These are phyloP conservation scores for Metschnikowia kofuensis DNA, from an alignment of 805 yeast genomes.

Conservation along the genomic window DNA sequence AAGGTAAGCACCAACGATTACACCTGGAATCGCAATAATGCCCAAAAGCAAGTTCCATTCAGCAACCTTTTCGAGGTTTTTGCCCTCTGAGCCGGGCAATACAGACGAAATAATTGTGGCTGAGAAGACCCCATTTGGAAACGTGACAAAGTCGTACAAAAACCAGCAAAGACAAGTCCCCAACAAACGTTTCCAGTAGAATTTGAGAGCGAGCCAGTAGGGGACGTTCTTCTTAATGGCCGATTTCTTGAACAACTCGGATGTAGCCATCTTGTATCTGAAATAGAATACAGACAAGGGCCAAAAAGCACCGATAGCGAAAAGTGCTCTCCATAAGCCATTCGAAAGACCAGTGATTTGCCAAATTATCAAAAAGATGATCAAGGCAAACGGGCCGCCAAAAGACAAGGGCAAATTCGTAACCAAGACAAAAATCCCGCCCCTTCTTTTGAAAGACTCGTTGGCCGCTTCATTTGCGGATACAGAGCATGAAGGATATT, in stretches of 20 bases:
- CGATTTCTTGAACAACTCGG: constrained; percentile 58
- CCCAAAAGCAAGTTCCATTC: constrained; percentile 74
- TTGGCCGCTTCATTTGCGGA: constrained; percentile 73
- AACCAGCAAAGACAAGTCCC: constrained; percentile 81
- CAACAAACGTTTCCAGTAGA: constrained; percentile 63
- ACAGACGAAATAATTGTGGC: constrained; percentile 57
- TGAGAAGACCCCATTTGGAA: constrained; percentile 74
- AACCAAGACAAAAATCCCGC: constrained; percentile 61
- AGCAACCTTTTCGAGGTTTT: constrained; percentile 53
- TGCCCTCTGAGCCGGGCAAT: constrained; percentile 29
- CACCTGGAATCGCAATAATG: constrained; percentile 69
- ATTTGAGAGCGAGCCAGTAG: constrained; percentile 57
- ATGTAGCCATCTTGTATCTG: constrained; percentile 66
- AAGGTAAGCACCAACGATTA: constrained; percentile 62
- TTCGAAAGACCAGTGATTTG: constrained; percentile 47
- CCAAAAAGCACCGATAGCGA: constrained; percentile 63
- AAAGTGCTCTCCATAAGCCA: constrained; percentile 69
- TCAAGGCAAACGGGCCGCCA: constrained; percentile 77
- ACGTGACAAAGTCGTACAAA: constrained; percentile 75
- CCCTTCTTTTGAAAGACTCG: constrained; percentile 61
- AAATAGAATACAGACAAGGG: constrained; percentile 72
- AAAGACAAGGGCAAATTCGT: constrained; percentile 71
- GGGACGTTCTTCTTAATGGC: constrained; percentile 55
- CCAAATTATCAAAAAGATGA: constrained; percentile 65
- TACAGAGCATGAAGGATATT: constrained; percentile 67